Evolutionary conservation across 495 filamentous ascomycete genomes (phyloP), one percentile per base, ranked within the genome.

Genomic region (Podospora australis): DNA sequence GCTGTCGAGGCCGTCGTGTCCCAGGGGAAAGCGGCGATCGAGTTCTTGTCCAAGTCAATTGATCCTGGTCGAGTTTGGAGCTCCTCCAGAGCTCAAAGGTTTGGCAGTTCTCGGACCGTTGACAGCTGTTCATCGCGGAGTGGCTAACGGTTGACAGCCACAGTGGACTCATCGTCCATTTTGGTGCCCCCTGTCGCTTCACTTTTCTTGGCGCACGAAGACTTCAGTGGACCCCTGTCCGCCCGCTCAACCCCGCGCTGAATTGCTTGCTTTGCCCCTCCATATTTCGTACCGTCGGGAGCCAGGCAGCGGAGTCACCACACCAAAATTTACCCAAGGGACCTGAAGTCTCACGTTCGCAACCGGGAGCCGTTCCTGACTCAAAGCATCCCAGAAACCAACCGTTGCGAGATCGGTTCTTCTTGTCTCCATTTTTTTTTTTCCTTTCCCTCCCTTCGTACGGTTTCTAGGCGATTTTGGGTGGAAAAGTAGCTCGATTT

Each of bases 241-340:
- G 32, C 32, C 32, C 14, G 23, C 10, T 23, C 30, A 16, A 51
- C 53, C 53, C 53, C 53, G 48, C 53, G 53, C 48, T 55, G 53
- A n/a, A n/a, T n/a, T n/a, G n/a, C n/a, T n/a, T 17, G 10, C 32
- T 4, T 4, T 36, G 32, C 53, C 53, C 53, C 53, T 55, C 53
- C 44, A 55, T 35, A 17, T 36, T n/a, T 17, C 32, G 32, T 36
- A n/a, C 17, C 36, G 21, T 17, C 9, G 22, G 38, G 35, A 36
- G 42, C 21, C 30, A 19, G 36, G n/a, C 42, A 47, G 52, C 48
- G 53, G 53, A 55, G 53, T 55, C 44, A 51, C 32, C 50, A 6
- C 14, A 17, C 32, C 44, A 51, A 55, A 55, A 55, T 51, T 51
- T 55, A 39, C 40, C 47, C 17, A 24, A 8, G n/a, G n/a, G 14